phyloP scores from a whole-genome alignment of 2,329 filamentous ascomycete genomes.

The Talaromyces amestolkiae region DNA sequence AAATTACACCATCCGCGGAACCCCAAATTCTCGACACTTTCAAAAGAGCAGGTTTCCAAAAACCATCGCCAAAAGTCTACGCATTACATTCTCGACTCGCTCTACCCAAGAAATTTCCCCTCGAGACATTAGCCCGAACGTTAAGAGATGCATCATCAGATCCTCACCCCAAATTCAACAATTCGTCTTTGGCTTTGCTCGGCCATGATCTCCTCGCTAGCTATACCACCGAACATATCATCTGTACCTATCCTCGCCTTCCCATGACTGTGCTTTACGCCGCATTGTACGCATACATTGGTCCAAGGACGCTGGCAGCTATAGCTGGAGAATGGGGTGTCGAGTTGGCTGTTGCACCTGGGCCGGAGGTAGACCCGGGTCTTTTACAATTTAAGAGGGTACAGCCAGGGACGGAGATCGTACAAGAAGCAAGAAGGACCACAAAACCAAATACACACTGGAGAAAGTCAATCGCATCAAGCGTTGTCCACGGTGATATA shows the following conservation, averaged over 20 bases:
- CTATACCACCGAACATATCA: constrained; percentile 82
- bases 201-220: constrained; percentile 82
- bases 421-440: constrained; percentile 43
- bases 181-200: constrained; percentile 74
- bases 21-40: constrained; percentile 60
- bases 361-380: constrained; percentile 87
- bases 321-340: constrained; percentile 88
- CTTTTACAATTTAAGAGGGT: constrained; percentile 72
- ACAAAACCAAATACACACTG: constrained; percentile 53
- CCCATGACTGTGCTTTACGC: constrained; percentile 85
- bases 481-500: constrained; percentile 77
- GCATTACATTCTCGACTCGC: constrained; percentile 87
- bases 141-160: constrained; percentile 87
- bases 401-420: constrained; percentile 41
- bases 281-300: constrained; percentile 79
- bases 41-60: constrained; percentile 65
- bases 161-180: constrained; percentile 77
- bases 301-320: constrained; percentile 68
- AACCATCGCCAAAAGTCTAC: constrained; percentile 79
- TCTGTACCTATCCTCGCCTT: constrained; percentile 86
- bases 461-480: constrained; percentile 70
- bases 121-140: constrained; percentile 80
- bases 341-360: constrained; percentile 80
- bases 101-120: constrained; percentile 75
- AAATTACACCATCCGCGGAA: constrained; percentile 31